Conservation (phyloP, 2,329 filamentous ascomycete genomes). For the Beauveria sp. region DNA sequence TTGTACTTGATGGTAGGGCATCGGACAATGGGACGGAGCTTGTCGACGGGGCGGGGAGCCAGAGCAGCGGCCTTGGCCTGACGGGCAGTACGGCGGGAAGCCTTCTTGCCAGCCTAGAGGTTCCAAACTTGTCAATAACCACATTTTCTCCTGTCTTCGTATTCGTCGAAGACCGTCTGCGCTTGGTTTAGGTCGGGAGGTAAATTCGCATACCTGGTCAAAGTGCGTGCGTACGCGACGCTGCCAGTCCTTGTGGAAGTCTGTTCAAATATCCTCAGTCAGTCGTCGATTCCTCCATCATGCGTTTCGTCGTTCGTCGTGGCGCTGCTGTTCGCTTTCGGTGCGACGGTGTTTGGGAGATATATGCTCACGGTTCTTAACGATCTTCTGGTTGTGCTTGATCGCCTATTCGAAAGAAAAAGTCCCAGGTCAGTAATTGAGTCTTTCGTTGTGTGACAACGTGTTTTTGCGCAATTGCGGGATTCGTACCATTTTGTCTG, state of each 20-base stretch:
- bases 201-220: constrained; percentile 73
- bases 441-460: constrained; percentile 12
- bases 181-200: constrained; percentile 1
- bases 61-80: constrained; percentile 90
- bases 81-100: constrained; percentile 82
- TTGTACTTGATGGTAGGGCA: constrained; percentile 99
- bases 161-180: constrained; percentile 7
- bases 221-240: constrained; percentile 98
- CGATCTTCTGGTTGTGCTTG: constrained; percentile 99
- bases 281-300: constrained; percentile 19
- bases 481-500: constrained; percentile 25
- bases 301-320: neutral
- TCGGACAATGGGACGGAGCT: constrained; percentile 90
- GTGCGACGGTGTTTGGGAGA: constrained; percentile 20
- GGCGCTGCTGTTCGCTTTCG: constrained; percentile 16
- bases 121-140: constrained; percentile 27
- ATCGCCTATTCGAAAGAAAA: constrained; percentile 59
- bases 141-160: constrained; percentile 14
- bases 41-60: constrained; percentile 95
- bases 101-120: constrained; percentile 85
- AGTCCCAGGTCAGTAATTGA: constrained; percentile 27
- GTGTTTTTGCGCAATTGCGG: constrained; percentile 1
- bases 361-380: constrained; percentile 74
- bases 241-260: constrained; percentile 99
- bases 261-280: constrained; percentile 33